Evolutionary conservation across 1,284 basidiomycete species (phyloP), one percentile per base, ranked within the genome.

Genomic region (Heterobasidion irregulare): DNA sequence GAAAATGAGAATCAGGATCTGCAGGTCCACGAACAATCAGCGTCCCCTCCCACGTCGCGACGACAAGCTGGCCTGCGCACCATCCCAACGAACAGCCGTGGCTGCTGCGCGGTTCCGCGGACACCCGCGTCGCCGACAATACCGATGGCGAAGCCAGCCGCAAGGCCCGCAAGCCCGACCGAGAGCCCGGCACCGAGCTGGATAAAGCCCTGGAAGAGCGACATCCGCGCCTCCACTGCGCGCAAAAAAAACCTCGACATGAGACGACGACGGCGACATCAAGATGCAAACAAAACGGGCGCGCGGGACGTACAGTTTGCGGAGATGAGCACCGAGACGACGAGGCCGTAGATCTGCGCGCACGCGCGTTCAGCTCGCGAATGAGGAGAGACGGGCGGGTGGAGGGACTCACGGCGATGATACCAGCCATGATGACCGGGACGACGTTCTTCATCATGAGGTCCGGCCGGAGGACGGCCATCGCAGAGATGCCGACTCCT

Each of bases 401-500:
- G 13, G 47, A 10, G 19, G 32, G 10, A 79, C 83, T 64, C 62
- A 94, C 92, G 68, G 89, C 94, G 73, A 97, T 95, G 77, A 99
- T 98, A 94, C 95, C 95, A 78, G 95, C 94, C 95, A 99, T 98
- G 73, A 99, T 89, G 70, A 98, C 95, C 54, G 96, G 96, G 61
- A 98, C 88, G 60, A 94, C 87, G 80, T 89, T 96, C 82, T 82
- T 91, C 89, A 94, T 94, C 87, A 94, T 92, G 64, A 92, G 78
- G 78, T 95, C 92, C 56, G 92, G 92, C 63, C 94, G 86, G 63
- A 98, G 84, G 59, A 98, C 93, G 58, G 94, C 93, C 94, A 98
- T 96, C 63, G 95, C 94, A 57, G 95, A 93, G 69, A 99, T 98
- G 71, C 96, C 97, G 66, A 99, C 95, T 69, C 96, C 96, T 66